These are phyloP conservation scores for Ambrosia trifida DNA, from an alignment of 129 eudicot genomes.

Conservation along the genomic window DNA sequence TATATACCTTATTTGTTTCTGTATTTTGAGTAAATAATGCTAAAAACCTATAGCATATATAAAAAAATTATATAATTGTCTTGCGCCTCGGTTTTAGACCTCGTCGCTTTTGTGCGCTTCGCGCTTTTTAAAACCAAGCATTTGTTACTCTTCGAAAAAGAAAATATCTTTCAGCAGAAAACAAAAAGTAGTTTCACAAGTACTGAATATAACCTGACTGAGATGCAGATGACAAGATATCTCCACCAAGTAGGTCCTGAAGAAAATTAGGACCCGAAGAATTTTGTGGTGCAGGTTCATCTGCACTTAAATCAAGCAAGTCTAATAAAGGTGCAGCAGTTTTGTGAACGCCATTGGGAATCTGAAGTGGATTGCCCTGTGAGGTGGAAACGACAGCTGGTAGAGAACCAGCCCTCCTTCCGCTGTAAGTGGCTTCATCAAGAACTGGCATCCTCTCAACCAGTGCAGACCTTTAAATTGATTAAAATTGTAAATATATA, in stretches of 20 bases:
- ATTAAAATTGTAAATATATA: slow-evolving; percentile 21
- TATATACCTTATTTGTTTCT: too few relatives aligned
- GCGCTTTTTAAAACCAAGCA: too few relatives aligned
- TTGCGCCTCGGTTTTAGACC: too few relatives aligned
- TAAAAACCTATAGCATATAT: too few relatives aligned
- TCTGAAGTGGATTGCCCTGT: slow-evolving; percentile 48
- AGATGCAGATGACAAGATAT: slow-evolving; percentile 53
- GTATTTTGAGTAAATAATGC: too few relatives aligned
- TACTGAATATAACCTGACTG: slow-evolving; percentile 60
- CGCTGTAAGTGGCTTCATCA: slow-evolving; percentile 87
- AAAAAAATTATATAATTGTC: too few relatives aligned
- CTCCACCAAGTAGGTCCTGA: slow-evolving; percentile 94
- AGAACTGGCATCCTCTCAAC: slow-evolving; percentile 97
- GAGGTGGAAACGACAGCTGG: slow-evolving; percentile 66
- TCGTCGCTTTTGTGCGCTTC: too few relatives aligned
- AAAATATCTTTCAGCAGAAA: neutral
- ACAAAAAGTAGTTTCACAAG: slow-evolving; percentile 14
- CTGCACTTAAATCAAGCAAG: slow-evolving; percentile 83
- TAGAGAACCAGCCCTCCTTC: slow-evolving; percentile 80
- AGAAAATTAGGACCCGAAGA: slow-evolving; percentile 85
- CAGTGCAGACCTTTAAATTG: slow-evolving; percentile 62
- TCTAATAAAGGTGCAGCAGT: slow-evolving; percentile 75
- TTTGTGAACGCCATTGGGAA: slow-evolving; percentile 84
- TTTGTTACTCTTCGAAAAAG: neutral
- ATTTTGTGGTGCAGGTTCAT: slow-evolving; percentile 68